Percentiles rank a stretch among this genome's conserved stretches.
Evolutionary conservation across 1,284 basidiomycete genomes (phyloP).

Genomic region (Lentinus polychrous): DNA sequence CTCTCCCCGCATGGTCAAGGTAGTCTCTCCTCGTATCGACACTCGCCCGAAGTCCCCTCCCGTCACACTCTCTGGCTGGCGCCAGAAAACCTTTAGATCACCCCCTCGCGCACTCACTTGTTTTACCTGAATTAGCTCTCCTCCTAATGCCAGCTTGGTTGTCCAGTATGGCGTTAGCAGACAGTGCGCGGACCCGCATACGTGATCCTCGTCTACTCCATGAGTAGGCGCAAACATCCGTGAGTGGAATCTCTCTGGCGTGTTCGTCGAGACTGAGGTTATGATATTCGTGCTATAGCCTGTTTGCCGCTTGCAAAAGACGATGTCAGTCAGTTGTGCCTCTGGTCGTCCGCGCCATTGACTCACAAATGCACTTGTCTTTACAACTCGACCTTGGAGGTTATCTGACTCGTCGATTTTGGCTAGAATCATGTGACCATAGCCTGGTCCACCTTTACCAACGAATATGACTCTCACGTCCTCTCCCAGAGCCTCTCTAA

Average conservation of each 20-base stretch:
- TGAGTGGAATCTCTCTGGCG: constrained; percentile 37
- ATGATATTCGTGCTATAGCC: constrained; percentile 26
- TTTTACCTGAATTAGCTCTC: constrained; percentile 24
- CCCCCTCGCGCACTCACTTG: constrained; percentile 50
- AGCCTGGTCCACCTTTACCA: constrained; percentile 22
- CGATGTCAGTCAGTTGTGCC: too few species aligned
- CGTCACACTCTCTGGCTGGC: not conserved
- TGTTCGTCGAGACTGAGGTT: constrained; percentile 29
- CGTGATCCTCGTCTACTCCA: constrained; percentile 44
- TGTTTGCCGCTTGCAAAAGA: not conserved
- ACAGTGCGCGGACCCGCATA: constrained; percentile 53
- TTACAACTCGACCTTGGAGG: too few species aligned
- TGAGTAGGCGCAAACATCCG: constrained; percentile 44
- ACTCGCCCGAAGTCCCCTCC: not conserved
- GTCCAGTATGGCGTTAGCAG: constrained; percentile 48
- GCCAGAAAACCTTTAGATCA: constrained; percentile 30
- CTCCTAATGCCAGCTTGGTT: constrained; percentile 11
- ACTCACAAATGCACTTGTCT: too few species aligned
- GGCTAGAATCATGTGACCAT: too few species aligned
- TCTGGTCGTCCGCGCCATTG: too few species aligned
- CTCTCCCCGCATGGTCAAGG: not conserved
- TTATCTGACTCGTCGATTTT: too few species aligned
- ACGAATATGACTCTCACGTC: constrained; percentile 31
- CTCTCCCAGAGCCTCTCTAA: constrained; percentile 32
- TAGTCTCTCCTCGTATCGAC: not conserved